phyloP scores from a whole-genome alignment of 2,329 filamentous ascomycete species.

The Xylaria sp. region DNA sequence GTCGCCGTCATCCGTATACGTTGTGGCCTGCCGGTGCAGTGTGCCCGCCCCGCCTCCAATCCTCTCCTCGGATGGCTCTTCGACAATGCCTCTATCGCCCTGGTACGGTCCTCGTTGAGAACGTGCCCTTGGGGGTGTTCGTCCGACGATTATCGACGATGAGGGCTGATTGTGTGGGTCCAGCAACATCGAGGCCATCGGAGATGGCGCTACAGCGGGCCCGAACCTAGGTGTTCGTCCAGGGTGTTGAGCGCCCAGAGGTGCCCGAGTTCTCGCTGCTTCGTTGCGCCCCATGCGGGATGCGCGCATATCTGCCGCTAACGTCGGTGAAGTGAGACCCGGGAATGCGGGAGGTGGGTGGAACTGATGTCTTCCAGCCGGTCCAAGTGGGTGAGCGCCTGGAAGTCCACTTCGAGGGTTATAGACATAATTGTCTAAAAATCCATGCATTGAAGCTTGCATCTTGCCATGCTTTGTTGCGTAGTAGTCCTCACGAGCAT shows the following conservation, averaged over 20 bases:
- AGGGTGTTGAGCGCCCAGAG: constrained; percentile 49
- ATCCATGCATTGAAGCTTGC: constrained; percentile 96
- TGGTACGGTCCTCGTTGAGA: constrained; percentile 58
- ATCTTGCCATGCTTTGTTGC: constrained; percentile 97
- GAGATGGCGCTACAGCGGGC: constrained; percentile 63
- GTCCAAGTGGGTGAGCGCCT: constrained; percentile 63
- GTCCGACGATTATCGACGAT: constrained; percentile 56
- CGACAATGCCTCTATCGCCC: constrained; percentile 62
- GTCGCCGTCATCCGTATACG: constrained; percentile 69
- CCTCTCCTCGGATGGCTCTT: constrained; percentile 63
- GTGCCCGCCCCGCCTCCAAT: constrained; percentile 53
- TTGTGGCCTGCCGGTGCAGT: constrained; percentile 50
- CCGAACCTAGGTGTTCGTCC: constrained; percentile 58
- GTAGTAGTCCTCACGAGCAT: constrained; percentile 91
- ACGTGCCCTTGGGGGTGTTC: constrained; percentile 60
- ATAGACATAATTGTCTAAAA: constrained; percentile 88
- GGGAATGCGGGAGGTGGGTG: constrained; percentile 81
- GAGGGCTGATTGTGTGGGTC: constrained; percentile 80
- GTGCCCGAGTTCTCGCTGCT: constrained; percentile 55
- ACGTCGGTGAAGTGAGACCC: constrained; percentile 71
- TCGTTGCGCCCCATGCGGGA: constrained; percentile 62
- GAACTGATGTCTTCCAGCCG: constrained; percentile 68
- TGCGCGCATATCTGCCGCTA: constrained; percentile 65
- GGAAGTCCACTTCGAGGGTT: constrained; percentile 75
- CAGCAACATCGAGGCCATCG: constrained; percentile 77